Conservation (phyloP, 169 alveolate species). For the Eimeria maxima region DNA sequence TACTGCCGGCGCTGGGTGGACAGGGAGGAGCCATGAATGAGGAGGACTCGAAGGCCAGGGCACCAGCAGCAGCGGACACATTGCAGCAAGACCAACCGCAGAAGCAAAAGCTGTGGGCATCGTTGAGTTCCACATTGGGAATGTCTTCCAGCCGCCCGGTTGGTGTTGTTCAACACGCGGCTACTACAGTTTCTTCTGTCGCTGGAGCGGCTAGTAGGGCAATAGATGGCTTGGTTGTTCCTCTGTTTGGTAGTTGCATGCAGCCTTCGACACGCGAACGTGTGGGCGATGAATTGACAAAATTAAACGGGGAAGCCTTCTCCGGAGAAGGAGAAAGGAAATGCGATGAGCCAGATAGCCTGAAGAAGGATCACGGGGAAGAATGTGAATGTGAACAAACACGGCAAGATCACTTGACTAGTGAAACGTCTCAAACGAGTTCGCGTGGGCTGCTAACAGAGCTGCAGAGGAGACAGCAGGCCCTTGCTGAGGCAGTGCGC, state of each 20-base stretch:
- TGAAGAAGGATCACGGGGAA: neutral
- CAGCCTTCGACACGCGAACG: neutral
- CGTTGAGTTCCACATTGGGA: neutral
- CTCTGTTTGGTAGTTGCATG: slow-evolving; percentile 47
- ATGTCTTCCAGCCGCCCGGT: slow-evolving; percentile 50
- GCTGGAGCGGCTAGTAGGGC: slow-evolving; percentile 33
- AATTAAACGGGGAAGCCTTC: neutral
- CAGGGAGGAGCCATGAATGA: neutral
- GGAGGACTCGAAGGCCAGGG: neutral
- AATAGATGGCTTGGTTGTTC: neutral
- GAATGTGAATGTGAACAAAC: neutral
- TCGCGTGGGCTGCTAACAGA: slow-evolving; percentile 19
- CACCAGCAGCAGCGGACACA: neutral
- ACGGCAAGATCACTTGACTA: neutral
- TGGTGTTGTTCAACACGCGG: slow-evolving; percentile 53
- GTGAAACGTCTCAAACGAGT: neutral
- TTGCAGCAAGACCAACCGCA: slow-evolving; percentile 25
- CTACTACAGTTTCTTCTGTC: slow-evolving; percentile 26
- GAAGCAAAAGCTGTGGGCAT: slow-evolving; percentile 40
- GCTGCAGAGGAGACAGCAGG: slow-evolving; percentile 63
- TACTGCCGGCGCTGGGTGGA: neutral
- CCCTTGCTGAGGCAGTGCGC: slow-evolving; percentile 62
- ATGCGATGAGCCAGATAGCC: neutral
- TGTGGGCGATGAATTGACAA: neutral
- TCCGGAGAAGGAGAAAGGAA: neutral